Conservation (phyloP, 208 protist species). For the Leishmania arabica region DNA sequence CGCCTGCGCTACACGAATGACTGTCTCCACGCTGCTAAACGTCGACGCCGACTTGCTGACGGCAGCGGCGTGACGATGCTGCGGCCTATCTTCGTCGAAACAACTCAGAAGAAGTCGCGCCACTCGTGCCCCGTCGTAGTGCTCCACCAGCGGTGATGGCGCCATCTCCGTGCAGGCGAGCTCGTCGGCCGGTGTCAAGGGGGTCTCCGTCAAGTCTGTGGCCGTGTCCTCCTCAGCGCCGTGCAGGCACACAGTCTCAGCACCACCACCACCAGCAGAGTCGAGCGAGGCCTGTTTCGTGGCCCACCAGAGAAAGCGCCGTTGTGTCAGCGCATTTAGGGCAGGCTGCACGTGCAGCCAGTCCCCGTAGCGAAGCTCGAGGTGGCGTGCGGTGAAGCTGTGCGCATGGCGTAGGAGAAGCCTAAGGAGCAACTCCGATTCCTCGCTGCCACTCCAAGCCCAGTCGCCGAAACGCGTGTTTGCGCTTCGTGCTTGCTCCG, state of each 20-base stretch:
- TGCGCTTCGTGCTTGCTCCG: neutral
- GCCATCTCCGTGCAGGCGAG: neutral
- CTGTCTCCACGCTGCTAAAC: neutral
- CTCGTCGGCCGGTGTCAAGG: neutral
- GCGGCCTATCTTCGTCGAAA: neutral
- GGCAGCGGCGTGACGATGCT: neutral
- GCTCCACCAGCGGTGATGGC: conserved; percentile 19
- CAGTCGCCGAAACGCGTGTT: neutral
- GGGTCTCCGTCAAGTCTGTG: neutral
- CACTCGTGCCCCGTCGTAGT: conserved; percentile 36
- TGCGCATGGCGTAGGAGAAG: conserved; percentile 46
- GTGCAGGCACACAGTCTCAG: neutral
- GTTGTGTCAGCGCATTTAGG: conserved; percentile 26
- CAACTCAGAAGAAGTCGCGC: conserved; percentile 22
- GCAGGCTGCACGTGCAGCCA: conserved; percentile 51
- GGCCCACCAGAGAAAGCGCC: conserved; percentile 26
- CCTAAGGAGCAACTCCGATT: conserved; percentile 63
- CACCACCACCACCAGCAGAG: neutral
- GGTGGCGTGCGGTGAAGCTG: conserved; percentile 39
- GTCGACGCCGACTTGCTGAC: neutral
- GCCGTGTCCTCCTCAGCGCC: neutral
- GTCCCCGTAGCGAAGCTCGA: conserved; percentile 61
- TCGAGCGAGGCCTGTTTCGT: neutral
- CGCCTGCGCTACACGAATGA: conserved; percentile 34
- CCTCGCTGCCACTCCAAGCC: conserved; percentile 32